Percentiles rank a stretch among this genome's conserved stretches.
These are phyloP conservation scores for Rubia peregrina DNA, from an alignment of 305 asterid genomes.

Conservation along the genomic window DNA sequence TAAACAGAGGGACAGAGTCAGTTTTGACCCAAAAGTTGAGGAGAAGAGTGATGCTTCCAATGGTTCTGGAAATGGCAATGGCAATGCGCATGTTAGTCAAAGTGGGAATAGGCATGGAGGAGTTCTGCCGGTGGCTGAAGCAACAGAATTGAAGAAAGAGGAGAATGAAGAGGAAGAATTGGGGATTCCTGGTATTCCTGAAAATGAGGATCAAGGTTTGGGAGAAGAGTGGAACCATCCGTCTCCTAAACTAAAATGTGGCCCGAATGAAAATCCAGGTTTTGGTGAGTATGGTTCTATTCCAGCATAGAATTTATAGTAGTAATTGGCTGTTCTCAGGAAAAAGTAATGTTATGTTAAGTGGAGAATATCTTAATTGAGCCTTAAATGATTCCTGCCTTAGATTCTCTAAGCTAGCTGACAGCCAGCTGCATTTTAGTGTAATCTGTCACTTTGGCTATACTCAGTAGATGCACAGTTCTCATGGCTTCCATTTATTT, in stretches of 20 bases:
- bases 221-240: slow-evolving; percentile 40
- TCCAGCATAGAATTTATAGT: neutral
- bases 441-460: neutral
- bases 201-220: slow-evolving; percentile 46
- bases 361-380: neutral
- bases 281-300: slow-evolving; percentile 47
- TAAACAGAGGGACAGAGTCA: slow-evolving; percentile 37
- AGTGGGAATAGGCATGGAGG: slow-evolving; percentile 22
- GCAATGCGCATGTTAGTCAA: slow-evolving; percentile 27
- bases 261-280: slow-evolving; percentile 79
- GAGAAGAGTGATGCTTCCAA: slow-evolving; percentile 19
- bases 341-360: neutral
- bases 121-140: slow-evolving; percentile 27
- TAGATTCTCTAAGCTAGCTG: neutral
- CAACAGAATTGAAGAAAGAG: slow-evolving; percentile 41
- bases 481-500: neutral
- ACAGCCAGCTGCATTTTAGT: neutral
- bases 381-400: slow-evolving; percentile 8
- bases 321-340: neutral
- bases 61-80: slow-evolving; percentile 29
- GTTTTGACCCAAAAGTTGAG: slow-evolving; percentile 19
- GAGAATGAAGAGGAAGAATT: slow-evolving; percentile 33
- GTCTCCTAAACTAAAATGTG: slow-evolving; percentile 51
- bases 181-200: slow-evolving; percentile 32
- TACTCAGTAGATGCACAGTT: neutral